phyloP scores from a whole-genome alignment of 2,329 filamentous ascomycete species.

The Aspergillus japonicus region DNA sequence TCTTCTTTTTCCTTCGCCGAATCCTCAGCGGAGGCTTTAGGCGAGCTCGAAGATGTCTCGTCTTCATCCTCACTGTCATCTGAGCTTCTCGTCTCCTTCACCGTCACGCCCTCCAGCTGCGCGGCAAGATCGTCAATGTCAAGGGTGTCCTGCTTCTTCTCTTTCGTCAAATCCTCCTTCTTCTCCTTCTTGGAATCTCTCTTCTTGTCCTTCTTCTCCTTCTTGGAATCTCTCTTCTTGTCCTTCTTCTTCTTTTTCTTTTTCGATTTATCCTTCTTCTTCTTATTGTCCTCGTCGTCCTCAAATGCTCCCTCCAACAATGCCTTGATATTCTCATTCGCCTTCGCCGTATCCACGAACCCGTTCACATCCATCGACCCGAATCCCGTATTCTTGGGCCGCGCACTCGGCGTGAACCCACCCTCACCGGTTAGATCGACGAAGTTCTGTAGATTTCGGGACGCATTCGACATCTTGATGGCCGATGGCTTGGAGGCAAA shows the following conservation, averaged over 20 bases:
- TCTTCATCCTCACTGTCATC: constrained; percentile 40
- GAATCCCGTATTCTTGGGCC: constrained; percentile 49
- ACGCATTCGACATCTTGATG: constrained; percentile 40
- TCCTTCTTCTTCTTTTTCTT: constrained; percentile 38
- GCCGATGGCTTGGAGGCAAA: constrained; percentile 53
- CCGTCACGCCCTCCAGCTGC: constrained; percentile 44
- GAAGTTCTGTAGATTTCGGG: constrained; percentile 46
- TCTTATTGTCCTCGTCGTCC: constrained; percentile 52
- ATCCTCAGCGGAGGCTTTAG: constrained; percentile 44
- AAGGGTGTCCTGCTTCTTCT: constrained; percentile 24
- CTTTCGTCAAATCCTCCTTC: constrained; percentile 20
- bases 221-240: constrained; percentile 28
- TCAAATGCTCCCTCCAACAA: constrained; percentile 52
- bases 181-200: constrained; percentile 15
- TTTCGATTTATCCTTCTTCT: constrained; percentile 40
- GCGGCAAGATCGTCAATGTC: constrained; percentile 45
- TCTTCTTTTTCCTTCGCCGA: constrained; percentile 29
- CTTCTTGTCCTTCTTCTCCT: constrained; percentile 32
- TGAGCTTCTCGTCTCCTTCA: constrained; percentile 30
- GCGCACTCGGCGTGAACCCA: constrained; percentile 50
- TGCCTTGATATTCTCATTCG: constrained; percentile 54
- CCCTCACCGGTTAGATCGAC: constrained; percentile 52
- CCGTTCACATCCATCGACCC: constrained; percentile 55
- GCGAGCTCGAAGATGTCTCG: constrained; percentile 40
- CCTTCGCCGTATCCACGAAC: constrained; percentile 50